Percentiles rank a stretch among this genome's conserved stretches.
phyloP scores from a whole-genome alignment of 192 early-diverging fungal species.

The Phlyctochytrium planicorne region DNA sequence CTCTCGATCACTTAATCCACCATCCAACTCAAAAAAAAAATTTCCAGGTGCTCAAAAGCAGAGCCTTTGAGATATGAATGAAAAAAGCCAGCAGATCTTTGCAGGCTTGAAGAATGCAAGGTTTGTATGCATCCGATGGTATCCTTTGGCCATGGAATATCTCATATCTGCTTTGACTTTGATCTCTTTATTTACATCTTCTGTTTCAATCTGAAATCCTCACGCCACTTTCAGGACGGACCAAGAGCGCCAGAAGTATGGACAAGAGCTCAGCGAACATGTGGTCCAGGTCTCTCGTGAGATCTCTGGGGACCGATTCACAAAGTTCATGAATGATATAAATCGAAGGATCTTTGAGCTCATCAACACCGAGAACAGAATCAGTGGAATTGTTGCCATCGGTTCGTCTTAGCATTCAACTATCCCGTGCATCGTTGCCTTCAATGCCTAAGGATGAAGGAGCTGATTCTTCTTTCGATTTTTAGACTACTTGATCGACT shows the following conservation, averaged over 20 bases:
- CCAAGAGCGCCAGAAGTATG: background rate
- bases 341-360: conserved; percentile 80
- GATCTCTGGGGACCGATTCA: conserved; percentile 67
- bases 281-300: conserved; percentile 61
- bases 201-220: background rate
- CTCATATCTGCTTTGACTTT: background rate
- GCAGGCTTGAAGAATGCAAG: background rate
- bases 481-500: conserved; percentile 77
- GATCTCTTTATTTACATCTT: background rate
- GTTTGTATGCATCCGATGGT: background rate
- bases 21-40: too few species aligned
- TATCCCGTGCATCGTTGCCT: background rate
- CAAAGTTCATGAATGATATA: conserved; percentile 76
- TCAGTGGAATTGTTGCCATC: conserved; percentile 78
- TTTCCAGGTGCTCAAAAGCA: too few species aligned
- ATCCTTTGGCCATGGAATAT: background rate
- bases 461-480: background rate
- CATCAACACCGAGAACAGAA: conserved; percentile 74
- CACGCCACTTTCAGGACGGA: background rate
- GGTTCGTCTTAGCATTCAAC: conserved; percentile 42
- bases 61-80: too few species aligned
- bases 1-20: too few species aligned
- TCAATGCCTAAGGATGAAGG: background rate
- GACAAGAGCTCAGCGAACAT: conserved; percentile 18
- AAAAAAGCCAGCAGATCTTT: background rate